A percentile compares a stretch with the other conserved stretches of the same genome.
phyloP scores from a whole-genome alignment of 305 asterid genomes.

The Ajuga reptans region DNA sequence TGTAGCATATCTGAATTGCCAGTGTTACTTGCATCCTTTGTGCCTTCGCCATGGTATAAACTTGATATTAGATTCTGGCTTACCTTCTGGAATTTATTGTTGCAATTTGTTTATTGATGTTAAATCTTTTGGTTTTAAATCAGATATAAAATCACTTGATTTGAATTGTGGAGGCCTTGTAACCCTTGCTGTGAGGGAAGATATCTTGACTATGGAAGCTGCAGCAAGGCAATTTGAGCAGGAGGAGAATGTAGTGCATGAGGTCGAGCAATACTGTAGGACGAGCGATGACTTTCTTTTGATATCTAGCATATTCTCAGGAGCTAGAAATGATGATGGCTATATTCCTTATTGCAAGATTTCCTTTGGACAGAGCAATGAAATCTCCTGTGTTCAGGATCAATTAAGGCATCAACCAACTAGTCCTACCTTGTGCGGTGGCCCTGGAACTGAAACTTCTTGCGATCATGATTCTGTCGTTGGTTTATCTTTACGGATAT shows the following conservation, averaged over 20 bases:
- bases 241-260: slow-evolving; percentile 42
- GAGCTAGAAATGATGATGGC: slow-evolving; percentile 40
- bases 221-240: slow-evolving; percentile 75
- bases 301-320: slow-evolving; percentile 41
- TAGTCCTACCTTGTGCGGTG: slow-evolving; percentile 21
- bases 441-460: slow-evolving; percentile 22
- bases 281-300: slow-evolving; percentile 40
- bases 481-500: slow-evolving; percentile 26
- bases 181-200: slow-evolving; percentile 56
- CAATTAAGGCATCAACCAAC: slow-evolving; percentile 13
- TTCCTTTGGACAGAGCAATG: slow-evolving; percentile 25
- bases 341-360: slow-evolving; percentile 58
- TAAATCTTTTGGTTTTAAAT: slow-evolving; percentile 7
- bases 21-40: slow-evolving; percentile 59
- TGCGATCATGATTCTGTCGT: slow-evolving; percentile 27
- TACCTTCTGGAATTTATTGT: not conserved
- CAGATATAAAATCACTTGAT: slow-evolving; percentile 57
- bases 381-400: slow-evolving; percentile 22
- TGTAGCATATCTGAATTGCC: slow-evolving; percentile 75
- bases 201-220: slow-evolving; percentile 62
- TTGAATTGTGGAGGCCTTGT: slow-evolving; percentile 51
- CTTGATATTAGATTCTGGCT: slow-evolving; percentile 13
- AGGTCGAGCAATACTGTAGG: slow-evolving; percentile 43
- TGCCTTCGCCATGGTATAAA: slow-evolving; percentile 89
- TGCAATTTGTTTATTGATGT: slow-evolving; percentile 15